These are phyloP conservation scores for Ganoderma boninense DNA, from an alignment of 1,284 basidiomycete genomes.

Conservation along the genomic window DNA sequence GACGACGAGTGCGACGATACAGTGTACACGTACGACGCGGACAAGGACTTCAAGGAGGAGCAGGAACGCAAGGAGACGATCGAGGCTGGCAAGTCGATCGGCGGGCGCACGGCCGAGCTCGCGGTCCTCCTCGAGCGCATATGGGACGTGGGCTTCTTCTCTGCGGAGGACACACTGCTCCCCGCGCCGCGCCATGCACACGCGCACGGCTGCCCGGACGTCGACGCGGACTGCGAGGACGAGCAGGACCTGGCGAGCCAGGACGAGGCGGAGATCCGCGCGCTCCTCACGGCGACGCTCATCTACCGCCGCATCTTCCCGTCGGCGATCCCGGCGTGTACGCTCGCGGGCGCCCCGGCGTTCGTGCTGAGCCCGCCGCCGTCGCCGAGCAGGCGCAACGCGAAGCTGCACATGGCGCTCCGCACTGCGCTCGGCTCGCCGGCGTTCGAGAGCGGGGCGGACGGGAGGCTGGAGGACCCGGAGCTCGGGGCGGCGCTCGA, in stretches of 20 bases:
- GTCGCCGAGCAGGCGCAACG: conserved; percentile 55
- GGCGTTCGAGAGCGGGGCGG: conserved; percentile 60
- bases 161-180: conserved; percentile 40
- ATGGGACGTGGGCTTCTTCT: conserved; percentile 50
- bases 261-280: conserved; percentile 53
- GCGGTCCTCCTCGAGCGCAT: conserved; percentile 62
- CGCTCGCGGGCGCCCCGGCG: conserved; percentile 39
- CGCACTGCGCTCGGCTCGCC: conserved; percentile 61
- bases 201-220: conserved; percentile 36
- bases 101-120: conserved; percentile 61
- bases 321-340: conserved; percentile 44
- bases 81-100: conserved; percentile 66
- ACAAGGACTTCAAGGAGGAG: conserved; percentile 45
- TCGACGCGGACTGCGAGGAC: conserved; percentile 42
- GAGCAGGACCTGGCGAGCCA: conserved; percentile 45
- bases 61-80: conserved; percentile 55
- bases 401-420: conserved; percentile 51
- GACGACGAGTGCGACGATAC: conserved; percentile 38
- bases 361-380: conserved; percentile 65
- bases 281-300: conserved; percentile 62
- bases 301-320: conserved; percentile 68
- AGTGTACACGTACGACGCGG: conserved; percentile 44
- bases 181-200: conserved; percentile 13
- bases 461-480: conserved; percentile 42
- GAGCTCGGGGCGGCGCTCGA: conserved; percentile 52